phyloP scores from a whole-genome alignment of 73 alveolate genomes.

The Paramecium sonneborni region DNA sequence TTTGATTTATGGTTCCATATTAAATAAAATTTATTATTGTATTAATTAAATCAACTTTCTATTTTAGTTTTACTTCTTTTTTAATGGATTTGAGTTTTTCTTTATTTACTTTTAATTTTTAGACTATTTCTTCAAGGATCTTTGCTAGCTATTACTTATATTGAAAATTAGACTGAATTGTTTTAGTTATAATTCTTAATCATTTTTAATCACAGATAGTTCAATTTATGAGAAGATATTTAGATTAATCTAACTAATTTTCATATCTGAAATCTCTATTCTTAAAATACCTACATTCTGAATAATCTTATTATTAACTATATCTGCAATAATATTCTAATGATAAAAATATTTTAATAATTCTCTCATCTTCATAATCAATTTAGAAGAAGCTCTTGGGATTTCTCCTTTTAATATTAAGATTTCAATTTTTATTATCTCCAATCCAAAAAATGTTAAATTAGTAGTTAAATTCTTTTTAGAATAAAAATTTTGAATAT shows the following conservation, averaged over 20 bases:
- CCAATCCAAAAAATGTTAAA: not conserved
- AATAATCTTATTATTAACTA: not conserved
- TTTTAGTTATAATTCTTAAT: not conserved
- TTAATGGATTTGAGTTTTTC: not conserved
- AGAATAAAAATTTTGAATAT: conserved; percentile 5
- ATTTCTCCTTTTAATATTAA: conserved; percentile 40
- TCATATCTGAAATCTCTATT: not conserved
- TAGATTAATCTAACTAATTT: not conserved
- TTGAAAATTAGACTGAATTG: not conserved
- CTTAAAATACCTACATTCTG: conserved; percentile 17
- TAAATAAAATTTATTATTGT: not conserved
- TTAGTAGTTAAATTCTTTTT: not conserved
- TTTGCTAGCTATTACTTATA: not conserved
- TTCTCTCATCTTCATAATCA: not conserved
- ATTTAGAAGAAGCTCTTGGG: conserved; percentile 22
- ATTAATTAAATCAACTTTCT: not conserved
- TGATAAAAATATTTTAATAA: not conserved
- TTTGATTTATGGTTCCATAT: conserved; percentile 32
- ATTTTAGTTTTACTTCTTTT: not conserved
- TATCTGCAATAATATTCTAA: conserved; percentile 1
- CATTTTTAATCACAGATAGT: conserved; percentile 2
- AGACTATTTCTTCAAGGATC: not conserved
- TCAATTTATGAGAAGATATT: not conserved
- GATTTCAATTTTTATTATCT: not conserved
- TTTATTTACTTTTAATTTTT: not conserved